A percentile compares a stretch with the other conserved stretches of the same genome.
These are phyloP conservation scores for Cucumis sativus DNA, from an alignment of 306 rosid species.

Conservation along the genomic window DNA sequence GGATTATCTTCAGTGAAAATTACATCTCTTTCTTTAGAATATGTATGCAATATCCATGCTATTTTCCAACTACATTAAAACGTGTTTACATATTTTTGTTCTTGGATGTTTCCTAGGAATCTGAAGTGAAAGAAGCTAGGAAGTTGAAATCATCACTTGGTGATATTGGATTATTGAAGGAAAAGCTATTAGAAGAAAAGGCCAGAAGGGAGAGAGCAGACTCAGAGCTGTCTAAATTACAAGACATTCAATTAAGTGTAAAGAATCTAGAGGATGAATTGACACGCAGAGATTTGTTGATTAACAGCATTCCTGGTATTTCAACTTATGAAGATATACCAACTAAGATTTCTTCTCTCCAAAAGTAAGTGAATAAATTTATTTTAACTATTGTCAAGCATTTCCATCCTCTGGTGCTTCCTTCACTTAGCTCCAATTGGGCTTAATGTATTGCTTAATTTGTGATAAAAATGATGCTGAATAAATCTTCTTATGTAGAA, in stretches of 20 bases:
- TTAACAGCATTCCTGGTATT: conserved; percentile 63
- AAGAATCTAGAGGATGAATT: conserved; percentile 68
- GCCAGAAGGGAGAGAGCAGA: conserved; percentile 59
- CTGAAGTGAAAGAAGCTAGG: conserved; percentile 89
- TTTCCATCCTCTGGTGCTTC: not conserved
- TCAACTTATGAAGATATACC: conserved; percentile 69
- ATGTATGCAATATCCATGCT: not conserved
- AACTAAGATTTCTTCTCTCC: conserved; percentile 62
- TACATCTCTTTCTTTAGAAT: not conserved
- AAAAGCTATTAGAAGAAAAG: conserved; percentile 72
- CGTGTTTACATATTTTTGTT: not conserved
- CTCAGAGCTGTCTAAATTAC: conserved; percentile 59
- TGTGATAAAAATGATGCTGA: not conserved
- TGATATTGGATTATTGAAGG: conserved; percentile 60
- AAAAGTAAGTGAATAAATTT: conserved; percentile 46
- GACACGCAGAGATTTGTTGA: conserved; percentile 51
- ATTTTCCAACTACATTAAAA: not conserved
- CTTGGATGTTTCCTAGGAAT: conserved; percentile 45
- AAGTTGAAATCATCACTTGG: conserved; percentile 71
- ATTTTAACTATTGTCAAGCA: conserved; percentile 3
- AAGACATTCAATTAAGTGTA: conserved; percentile 49
- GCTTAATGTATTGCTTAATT: not conserved
- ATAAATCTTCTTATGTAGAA: not conserved
- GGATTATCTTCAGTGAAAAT: not conserved
- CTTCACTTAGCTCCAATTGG: not conserved